These are phyloP conservation scores for Colletotrichum tropicale DNA, from an alignment of 2,329 filamentous ascomycete species.

Conservation along the genomic window DNA sequence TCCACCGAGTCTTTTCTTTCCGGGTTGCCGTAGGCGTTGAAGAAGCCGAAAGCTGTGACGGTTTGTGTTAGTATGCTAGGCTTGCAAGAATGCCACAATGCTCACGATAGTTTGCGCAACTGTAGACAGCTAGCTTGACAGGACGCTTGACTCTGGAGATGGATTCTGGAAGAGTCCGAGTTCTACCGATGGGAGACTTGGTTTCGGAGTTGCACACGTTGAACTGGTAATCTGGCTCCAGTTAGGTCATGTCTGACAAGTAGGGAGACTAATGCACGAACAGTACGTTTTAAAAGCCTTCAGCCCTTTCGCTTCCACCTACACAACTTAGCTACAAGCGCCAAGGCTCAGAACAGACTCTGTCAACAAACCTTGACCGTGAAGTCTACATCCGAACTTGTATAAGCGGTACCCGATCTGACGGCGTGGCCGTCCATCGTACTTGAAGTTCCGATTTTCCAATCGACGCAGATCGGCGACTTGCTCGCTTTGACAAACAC, in stretches of 20 bases:
- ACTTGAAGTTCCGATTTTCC: constrained; percentile 57
- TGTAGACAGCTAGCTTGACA: constrained; percentile 71
- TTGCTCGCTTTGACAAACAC: constrained; percentile 45
- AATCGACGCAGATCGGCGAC: constrained; percentile 70
- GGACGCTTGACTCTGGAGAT: constrained; percentile 57
- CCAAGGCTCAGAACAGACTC: no score
- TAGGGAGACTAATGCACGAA: constrained; percentile 25
- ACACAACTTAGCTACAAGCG: neutral
- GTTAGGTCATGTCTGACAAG: neutral
- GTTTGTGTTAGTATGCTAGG: fast-evolving
- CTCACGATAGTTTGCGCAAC: constrained; percentile 70
- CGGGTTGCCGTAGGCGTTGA: constrained; percentile 64
- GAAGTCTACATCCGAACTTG: constrained; percentile 76
- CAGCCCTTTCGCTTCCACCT: constrained; percentile 67
- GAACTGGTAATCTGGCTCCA: constrained; percentile 62
- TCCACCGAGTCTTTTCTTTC: constrained; percentile 64
- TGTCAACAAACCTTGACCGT: constrained; percentile 61
- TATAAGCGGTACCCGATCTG: constrained; percentile 66
- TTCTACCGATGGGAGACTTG: constrained; percentile 67
- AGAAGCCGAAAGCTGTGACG: constrained; percentile 46
- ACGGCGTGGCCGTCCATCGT: constrained; percentile 44
- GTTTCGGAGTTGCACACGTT: constrained; percentile 67
- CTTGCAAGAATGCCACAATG: neutral
- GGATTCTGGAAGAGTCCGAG: constrained; percentile 69
- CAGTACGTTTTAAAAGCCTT: constrained; percentile 68